Evolutionary conservation across 495 filamentous ascomycete genomes (phyloP), one percentile per base, ranked within the genome.

Genomic region (Lasiosphaeriaceae sp.): DNA sequence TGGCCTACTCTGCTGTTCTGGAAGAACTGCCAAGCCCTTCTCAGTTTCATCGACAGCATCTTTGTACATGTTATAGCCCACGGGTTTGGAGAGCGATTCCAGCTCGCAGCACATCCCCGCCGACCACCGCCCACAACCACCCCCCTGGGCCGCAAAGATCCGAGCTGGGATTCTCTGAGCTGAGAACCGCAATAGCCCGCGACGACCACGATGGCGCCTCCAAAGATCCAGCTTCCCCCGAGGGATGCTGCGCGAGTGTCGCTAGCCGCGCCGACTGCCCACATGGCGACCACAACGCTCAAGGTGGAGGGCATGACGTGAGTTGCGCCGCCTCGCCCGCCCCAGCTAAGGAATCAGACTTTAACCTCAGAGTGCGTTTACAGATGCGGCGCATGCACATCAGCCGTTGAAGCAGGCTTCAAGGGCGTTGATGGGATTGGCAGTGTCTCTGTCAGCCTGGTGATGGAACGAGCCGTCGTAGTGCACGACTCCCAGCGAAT

Each of bases 221-320:
- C 64, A 50, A 65, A 76, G 50, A 73, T 76, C 52, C 68, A 73
- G 53, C 72, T 82, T 53, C 71, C 75, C n/a, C 39, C 67, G n/a
- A 60, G 66, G 66, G 74, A 73, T 23, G 39, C 61, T 26, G 51
- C 52, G 17, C 47, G 24, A 8, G 61, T 65, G 34, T 68, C 67
- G 44, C 51, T 71, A 5, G 24, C 69, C 52, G 61, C 72, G 65
- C 56, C 63, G 57, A 43, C 74, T 72, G 67, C 74, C 50, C 80
- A 86, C 66, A 87, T 91, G 88, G 90, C 91, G 7, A 96, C 90
- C n/a, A 97, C 92, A 24, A 96, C 90, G 4, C 74, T 97, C 52
- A 88, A 83, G 68, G 88, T 96, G 24, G 89, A 86, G 56, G 92
- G 92, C 54, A 97, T 97, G 92, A 97, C 92, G 65, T 80, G 73